Evolutionary conservation across 371 early-diverging fungal genomes (phyloP).

Genomic region (Mortierella sp.): DNA sequence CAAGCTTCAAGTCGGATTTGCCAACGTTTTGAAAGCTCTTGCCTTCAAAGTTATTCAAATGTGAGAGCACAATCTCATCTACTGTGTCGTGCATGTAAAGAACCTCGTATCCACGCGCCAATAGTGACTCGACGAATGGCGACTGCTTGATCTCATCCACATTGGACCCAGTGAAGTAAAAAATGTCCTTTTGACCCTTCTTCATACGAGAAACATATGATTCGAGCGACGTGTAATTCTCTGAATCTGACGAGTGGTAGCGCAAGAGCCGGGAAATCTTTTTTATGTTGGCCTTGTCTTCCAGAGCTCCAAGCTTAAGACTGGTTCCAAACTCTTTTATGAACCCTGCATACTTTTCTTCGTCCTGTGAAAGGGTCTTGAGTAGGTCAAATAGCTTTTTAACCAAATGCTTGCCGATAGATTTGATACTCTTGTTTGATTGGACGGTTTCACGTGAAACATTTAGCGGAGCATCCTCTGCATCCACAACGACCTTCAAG

Average conservation of each 20-base stretch:
- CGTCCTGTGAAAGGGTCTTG: conserved; percentile 76
- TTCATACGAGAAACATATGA: conserved; percentile 91
- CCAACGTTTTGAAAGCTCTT: conserved; percentile 86
- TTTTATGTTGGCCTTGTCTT: conserved; percentile 76
- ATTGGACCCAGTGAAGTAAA: conserved; percentile 83
- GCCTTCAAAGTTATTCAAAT: conserved; percentile 82
- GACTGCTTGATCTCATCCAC: conserved; percentile 81
- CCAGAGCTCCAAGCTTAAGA: conserved; percentile 90
- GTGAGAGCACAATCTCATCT: conserved; percentile 89
- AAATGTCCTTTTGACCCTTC: conserved; percentile 90
- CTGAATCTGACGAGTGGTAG: conserved; percentile 73
- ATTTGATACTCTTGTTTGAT: conserved; percentile 81
- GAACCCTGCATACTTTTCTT: conserved; percentile 80
- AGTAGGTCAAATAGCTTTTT: conserved; percentile 93
- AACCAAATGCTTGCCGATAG: conserved; percentile 87
- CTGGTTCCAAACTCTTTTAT: conserved; percentile 77
- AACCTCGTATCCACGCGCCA: conserved; percentile 92
- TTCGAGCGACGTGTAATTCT: conserved; percentile 77
- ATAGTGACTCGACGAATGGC: conserved; percentile 89
- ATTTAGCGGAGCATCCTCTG: conserved; percentile 95
- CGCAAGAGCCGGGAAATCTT: conserved; percentile 87
- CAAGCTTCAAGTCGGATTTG: conserved; percentile 86
- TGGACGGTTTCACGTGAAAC: conserved; percentile 97
- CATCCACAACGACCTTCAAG: conserved; percentile 89
- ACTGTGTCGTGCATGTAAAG: conserved; percentile 91